Base-by-base conservation (phyloP, 2,329 filamentous ascomycete species). In the Fusarium sp. region DNA sequence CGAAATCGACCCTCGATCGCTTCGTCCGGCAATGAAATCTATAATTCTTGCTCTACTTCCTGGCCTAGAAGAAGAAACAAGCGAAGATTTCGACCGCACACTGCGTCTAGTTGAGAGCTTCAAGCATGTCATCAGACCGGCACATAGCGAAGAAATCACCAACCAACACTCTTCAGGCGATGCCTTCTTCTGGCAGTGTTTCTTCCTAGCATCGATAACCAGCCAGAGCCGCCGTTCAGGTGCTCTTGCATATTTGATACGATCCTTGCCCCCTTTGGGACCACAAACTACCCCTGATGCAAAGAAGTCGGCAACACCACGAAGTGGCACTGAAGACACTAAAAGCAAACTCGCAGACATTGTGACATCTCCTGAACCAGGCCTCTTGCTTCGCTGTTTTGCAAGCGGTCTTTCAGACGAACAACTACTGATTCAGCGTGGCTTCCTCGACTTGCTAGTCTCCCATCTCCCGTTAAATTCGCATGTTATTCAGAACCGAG, bases 171-270 rank as follows among this genome's bases (percentile, higher is more conserved):
- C 83, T 45, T 85, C 85, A 10, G 89, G 90, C 11, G 93, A 94
- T 70, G 92, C 93, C 69, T 98, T 96, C 79, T 99, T 98, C 78
- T 99, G 96, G 96, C 96, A 99, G 81, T 98, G 94, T 78, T 92
- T 99, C 76, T 98, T 99, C 75, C 83, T 99, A 19, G 94, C 95
- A 11, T 92, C 93, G 19, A 96, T 99, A 63, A 98, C 96, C 1
- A 95, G 94, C 74, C 88, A 93, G 42, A 94, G 91, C 64, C 88
- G 95, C 64, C 89, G 96, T 57, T 90, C 93, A 68, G 96, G 96
- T 26, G 94, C 94, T 39, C 84, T 99, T 61, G 94, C 94, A 33
- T 99, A 97, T 78, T 84, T 99, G 40, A 85, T 89, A 49, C 91
- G 94, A 60, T 89, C 89, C 73, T 83, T 99, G 31, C 96, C 97